Evolutionary conservation across 139 green algal genomes (phyloP).

Genomic region (Spirogloea muscicola): DNA sequence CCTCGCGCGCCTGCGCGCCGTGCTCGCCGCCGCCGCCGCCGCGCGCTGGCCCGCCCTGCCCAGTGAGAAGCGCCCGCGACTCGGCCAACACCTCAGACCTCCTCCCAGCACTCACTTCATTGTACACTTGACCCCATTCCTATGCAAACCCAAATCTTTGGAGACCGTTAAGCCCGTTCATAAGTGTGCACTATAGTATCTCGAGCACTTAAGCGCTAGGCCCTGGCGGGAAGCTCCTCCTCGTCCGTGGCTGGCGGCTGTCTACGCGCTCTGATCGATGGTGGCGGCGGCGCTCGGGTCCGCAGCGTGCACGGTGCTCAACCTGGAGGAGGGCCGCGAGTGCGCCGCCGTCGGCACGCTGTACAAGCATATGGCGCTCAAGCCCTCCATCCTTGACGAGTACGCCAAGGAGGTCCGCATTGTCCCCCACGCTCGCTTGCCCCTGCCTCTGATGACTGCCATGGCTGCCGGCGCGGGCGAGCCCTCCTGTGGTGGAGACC

Average conservation of each 20-base stretch:
- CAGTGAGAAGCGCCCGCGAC: too few species aligned
- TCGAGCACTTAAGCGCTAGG: not conserved
- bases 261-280: not conserved
- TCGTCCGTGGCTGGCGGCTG: too few species aligned
- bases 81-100: too few species aligned
- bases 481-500: not conserved
- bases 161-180: not conserved
- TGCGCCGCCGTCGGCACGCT: conserved; percentile 81
- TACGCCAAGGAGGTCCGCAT: conserved; percentile 81
- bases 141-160: conserved; percentile 19
- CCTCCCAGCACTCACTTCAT: too few species aligned
- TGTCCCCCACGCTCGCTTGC: too few species aligned
- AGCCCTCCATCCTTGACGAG: conserved; percentile 93
- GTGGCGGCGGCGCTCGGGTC: not conserved
- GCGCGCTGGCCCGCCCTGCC: conserved; percentile 67
- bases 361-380: conserved; percentile 96
- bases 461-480: too few species aligned
- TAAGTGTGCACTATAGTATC: not conserved
- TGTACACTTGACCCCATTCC: conserved; percentile 4
- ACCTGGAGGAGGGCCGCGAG: conserved; percentile 70
- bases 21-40: conserved; percentile 48
- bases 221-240: not conserved
- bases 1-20: conserved; percentile 60
- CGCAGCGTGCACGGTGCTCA: conserved; percentile 70
- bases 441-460: too few species aligned